phyloP scores from a whole-genome alignment of 2,329 filamentous ascomycete genomes.

The Aspergillus luchuensis region DNA sequence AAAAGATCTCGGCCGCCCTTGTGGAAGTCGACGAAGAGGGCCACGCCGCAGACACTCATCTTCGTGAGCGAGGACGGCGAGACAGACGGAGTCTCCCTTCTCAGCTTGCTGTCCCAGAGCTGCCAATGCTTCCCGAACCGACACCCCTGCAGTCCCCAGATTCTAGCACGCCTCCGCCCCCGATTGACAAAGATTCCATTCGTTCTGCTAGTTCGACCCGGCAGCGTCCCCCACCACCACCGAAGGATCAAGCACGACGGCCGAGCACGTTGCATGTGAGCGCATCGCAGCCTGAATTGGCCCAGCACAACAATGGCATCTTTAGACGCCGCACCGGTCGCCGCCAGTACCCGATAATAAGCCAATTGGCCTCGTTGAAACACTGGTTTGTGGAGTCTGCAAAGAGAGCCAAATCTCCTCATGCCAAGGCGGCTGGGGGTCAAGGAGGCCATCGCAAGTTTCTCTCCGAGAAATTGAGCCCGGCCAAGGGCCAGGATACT shows the following conservation, averaged over 20 bases:
- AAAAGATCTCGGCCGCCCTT: conserved; percentile 75
- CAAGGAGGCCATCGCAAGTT: conserved; percentile 38
- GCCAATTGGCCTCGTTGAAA: conserved; percentile 67
- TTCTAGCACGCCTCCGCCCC: conserved; percentile 60
- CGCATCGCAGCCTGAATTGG: conserved; percentile 65
- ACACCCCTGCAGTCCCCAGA: conserved; percentile 37
- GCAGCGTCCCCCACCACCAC: conserved; percentile 76
- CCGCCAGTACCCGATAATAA: conserved; percentile 64
- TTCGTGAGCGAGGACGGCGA: conserved; percentile 73
- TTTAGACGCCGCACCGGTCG: conserved; percentile 57
- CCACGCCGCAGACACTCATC: conserved; percentile 53
- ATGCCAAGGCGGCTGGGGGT: conserved; percentile 36
- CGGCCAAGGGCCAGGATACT: conserved; percentile 41
- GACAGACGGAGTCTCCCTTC: conserved; percentile 70
- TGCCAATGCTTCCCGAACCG: conserved; percentile 73
- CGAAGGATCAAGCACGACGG: conserved; percentile 78
- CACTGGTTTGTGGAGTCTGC: conserved; percentile 72
- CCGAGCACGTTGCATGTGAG: conserved; percentile 87
- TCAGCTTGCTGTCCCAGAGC: conserved; percentile 69
- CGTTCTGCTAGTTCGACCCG: conserved; percentile 76
- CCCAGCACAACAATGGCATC: conserved; percentile 58
- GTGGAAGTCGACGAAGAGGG: conserved; percentile 79
- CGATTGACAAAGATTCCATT: conserved; percentile 72
- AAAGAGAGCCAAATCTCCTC: conserved; percentile 63
- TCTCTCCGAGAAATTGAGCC: conserved; percentile 42